Base-by-base conservation (phyloP, 495 filamentous ascomycete species). In the Penicillium chermesinum region DNA sequence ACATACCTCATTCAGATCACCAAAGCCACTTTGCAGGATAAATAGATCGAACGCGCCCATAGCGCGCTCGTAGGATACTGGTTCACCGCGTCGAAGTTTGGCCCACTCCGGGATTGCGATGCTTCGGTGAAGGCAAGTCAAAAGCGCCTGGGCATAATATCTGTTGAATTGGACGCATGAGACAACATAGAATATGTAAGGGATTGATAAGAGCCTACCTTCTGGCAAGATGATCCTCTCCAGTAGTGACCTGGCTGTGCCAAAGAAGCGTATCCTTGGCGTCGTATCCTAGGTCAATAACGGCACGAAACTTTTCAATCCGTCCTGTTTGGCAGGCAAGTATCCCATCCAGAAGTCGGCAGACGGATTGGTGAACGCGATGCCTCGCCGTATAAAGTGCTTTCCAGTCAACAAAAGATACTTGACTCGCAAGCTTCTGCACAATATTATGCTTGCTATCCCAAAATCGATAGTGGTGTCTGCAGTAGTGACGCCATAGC, bases 41-140 rank as follows among this genome's bases (percentile, higher is more conserved):
- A 96, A 96, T 60, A 96, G 77, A 57, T 97, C 93, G 57, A 91
- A 95, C 16, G 83, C 82, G 12, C 80, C 85, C 19, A 96, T 67
- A 5, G 85, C 88, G 38, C 77, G 74, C 61, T 95, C 91, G 33
- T 95, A 75, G 17, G 81, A 60, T 10, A 85, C 67, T 33, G 70
- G 56, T 48, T 79, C 71, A 7, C 71, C 71, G 18, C 69, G 69
- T 25, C 53, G 67, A 9, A 86, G 62, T 44, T 73, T 78, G 38
- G 69, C 66, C 91, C 89, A 96, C 60, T 87, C 77, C 20, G 81
- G 73, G 18, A 97, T 69, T 9, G 89, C 91, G 43, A 85, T 79
- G 49, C 76, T 80, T 54, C 91, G 80, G 59, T 96, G 87, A n/a
- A 97, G 81, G 49, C 79, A 82, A 44, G 83, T 81, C 48, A 98